phyloP scores from a whole-genome alignment of 176 grass and related monocot genomes.

The Zoysia pacifica region DNA sequence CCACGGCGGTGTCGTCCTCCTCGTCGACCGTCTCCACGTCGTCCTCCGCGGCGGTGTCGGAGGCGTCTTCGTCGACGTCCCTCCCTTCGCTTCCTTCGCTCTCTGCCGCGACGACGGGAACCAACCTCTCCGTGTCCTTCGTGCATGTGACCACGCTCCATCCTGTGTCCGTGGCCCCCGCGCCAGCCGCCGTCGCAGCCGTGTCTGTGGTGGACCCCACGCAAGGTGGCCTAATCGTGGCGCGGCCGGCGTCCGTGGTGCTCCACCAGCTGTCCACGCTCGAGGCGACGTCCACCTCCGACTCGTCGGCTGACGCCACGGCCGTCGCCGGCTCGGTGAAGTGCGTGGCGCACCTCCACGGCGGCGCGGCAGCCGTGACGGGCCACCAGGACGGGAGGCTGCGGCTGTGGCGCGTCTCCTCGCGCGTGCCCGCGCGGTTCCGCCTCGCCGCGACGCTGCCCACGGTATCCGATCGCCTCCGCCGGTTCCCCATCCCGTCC shows the following conservation, averaged over 20 bases:
- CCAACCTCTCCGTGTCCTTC: conserved; percentile 25
- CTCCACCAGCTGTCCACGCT: conserved; percentile 47
- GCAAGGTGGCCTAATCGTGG: conserved; percentile 29
- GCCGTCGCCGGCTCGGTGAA: conserved; percentile 60
- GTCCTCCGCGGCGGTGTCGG: conserved; percentile 47
- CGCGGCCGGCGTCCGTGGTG: conserved; percentile 37
- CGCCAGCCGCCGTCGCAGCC: conserved; percentile 12
- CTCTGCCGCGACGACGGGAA: background rate
- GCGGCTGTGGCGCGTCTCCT: conserved; percentile 63
- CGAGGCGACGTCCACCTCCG: conserved; percentile 40
- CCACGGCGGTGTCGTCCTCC: conserved; percentile 29
- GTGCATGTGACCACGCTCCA: conserved; percentile 48
- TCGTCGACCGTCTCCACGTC: conserved; percentile 48
- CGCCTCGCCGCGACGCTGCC: conserved; percentile 68
- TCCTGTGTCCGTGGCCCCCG: background rate
- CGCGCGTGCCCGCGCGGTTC: conserved; percentile 25
- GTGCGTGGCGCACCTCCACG: conserved; percentile 48
- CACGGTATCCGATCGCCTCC: conserved; percentile 68
- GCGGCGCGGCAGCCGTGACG: conserved; percentile 37
- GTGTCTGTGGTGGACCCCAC: background rate
- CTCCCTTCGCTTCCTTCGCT: conserved; percentile 62
- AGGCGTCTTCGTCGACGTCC: conserved; percentile 60
- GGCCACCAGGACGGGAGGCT: conserved; percentile 83
- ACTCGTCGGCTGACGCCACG: background rate
- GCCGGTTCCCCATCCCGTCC: conserved; percentile 73